phyloP scores from a whole-genome alignment of 495 filamentous ascomycete genomes.

The Penicillium macrosclerotiorum region DNA sequence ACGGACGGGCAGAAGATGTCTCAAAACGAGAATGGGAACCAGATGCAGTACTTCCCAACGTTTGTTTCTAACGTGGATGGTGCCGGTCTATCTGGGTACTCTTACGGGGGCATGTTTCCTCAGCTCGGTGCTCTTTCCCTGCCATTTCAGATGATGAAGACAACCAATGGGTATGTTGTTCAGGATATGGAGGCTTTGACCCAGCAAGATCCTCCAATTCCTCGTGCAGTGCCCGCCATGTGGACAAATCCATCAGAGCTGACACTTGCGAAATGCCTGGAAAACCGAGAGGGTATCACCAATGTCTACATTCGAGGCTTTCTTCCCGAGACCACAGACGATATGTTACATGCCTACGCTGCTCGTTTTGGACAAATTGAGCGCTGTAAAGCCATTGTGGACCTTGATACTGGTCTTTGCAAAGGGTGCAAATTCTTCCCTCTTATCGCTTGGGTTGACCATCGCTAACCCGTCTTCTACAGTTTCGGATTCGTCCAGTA shows the following conservation, averaged over 20 bases:
- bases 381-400: conserved; percentile 96
- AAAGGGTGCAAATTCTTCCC: conserved; percentile 68
- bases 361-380: conserved; percentile 85
- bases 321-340: conserved; percentile 90
- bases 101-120: conserved; percentile 19
- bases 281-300: conserved; percentile 82
- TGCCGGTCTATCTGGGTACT: conserved; percentile 21
- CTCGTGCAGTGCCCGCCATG: conserved; percentile 82
- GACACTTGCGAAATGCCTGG: conserved; percentile 84
- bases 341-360: conserved; percentile 78
- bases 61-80: conserved; percentile 19
- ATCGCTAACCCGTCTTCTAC: conserved; percentile 13
- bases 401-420: conserved; percentile 83
- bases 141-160: conserved; percentile 44
- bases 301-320: conserved; percentile 98
- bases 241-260: conserved; percentile 70
- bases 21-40: conserved; percentile 11
- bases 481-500: conserved; percentile 98
- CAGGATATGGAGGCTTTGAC: conserved; percentile 69
- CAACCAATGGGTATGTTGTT: conserved; percentile 53
- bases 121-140: conserved; percentile 26
- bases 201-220: conserved; percentile 74
- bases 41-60: conserved; percentile 24
- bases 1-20: conserved; percentile 24
- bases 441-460: neutral